These are phyloP conservation scores for Chaetomium sp. DNA, from an alignment of 2,329 filamentous ascomycete species.

Conservation along the genomic window DNA sequence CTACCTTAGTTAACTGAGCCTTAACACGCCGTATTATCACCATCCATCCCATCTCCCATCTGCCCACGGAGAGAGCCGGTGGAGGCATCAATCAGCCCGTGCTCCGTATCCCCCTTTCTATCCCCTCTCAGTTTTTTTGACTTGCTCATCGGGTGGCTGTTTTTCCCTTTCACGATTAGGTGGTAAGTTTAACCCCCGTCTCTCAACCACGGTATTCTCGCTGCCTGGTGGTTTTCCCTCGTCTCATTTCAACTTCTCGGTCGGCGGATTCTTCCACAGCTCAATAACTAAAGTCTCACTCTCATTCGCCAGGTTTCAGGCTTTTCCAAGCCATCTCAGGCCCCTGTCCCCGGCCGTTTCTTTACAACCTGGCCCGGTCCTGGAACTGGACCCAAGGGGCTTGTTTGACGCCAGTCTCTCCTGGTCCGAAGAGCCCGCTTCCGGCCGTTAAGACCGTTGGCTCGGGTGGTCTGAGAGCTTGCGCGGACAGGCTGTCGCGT, in stretches of 20 bases:
- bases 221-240: background rate
- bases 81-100: background rate
- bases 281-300: background rate
- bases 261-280: background rate
- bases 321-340: background rate
- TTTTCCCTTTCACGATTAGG: background rate
- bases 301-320: conserved; percentile 20
- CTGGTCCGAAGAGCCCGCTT: conserved; percentile 9
- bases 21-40: background rate
- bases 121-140: background rate
- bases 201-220: background rate
- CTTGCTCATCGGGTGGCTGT: background rate
- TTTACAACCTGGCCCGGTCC: conserved; percentile 15
- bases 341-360: background rate
- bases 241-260: background rate
- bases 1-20: background rate
- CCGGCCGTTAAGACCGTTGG: conserved; percentile 20
- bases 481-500: background rate
- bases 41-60: background rate
- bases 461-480: conserved; percentile 16
- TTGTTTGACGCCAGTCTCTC: conserved; percentile 23
- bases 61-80: background rate
- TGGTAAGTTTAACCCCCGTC: background rate
- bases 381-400: background rate
- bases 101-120: background rate